Evolutionary conservation across 2,329 filamentous ascomycete species (phyloP), one percentile per base, ranked within the genome.

Genomic region (Sporothrix euskadiensis): DNA sequence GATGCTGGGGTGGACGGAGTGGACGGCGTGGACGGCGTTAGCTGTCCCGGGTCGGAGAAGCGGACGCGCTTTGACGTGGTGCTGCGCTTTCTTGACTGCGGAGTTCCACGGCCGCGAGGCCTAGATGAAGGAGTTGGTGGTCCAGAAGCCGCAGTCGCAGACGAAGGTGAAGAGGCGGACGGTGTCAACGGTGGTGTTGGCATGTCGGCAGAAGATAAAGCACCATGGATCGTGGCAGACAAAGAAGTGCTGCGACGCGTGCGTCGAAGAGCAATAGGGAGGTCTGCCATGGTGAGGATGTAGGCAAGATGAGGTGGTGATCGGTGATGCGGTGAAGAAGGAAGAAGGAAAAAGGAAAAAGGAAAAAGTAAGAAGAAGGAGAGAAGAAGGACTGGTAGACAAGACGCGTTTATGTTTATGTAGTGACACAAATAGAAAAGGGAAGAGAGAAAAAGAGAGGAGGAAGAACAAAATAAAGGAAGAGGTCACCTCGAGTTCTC

Each of bases 181-280:
- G 78, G 82, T n/a, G 69, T 69, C 30, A 30, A 32, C 19, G 54
- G 73, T 4, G 69, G 61, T 26, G 73, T 68, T 10, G 61, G 32
- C 52, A 49, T 49, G 14, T 26, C 52, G 16, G 22, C 12, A n/a
- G 66, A 6, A 49, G 61, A 10, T 7, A n/a, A 1, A 30, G 14
- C 56, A 26, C 30, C 22, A 35, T 74, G 76, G 30, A 41, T 41
- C 49, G 75, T 65, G 49, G 73, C 65, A 44, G 72, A 76, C 71
- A 74, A 75, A 22, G 77, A 66, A 39, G 79, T 83, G 75, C 81
- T 83, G 47, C 88, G 85, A 76, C 87, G 84, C 39, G 84, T 82
- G 56, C 87, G 87, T 75, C 88, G 83, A 14, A 89, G 79, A n/a
- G 88, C 86, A 73, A 89, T 84, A 2, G 88, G 87, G 35, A 86